phyloP scores from a whole-genome alignment of 495 filamentous ascomycete species.

The Daldinia grandis region DNA sequence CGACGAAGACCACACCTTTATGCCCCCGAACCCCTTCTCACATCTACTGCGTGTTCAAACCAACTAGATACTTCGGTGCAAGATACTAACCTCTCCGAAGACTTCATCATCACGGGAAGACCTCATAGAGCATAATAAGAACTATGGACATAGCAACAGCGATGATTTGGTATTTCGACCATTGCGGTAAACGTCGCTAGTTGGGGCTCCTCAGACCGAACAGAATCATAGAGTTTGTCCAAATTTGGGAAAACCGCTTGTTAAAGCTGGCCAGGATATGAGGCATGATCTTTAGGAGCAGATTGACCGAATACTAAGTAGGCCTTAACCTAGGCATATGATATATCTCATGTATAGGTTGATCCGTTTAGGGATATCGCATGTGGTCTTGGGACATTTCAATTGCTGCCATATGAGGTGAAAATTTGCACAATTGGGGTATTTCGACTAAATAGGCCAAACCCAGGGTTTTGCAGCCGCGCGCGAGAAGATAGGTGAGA shows the following conservation, averaged over 20 bases:
- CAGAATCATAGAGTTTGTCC: not conserved
- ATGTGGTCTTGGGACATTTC: not conserved
- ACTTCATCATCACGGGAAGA: not conserved
- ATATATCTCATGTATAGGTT: not conserved
- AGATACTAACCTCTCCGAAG: not conserved
- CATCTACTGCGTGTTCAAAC: not conserved
- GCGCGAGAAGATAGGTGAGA: not conserved
- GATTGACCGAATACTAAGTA: not conserved
- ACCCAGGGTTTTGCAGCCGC: not conserved
- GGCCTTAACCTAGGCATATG: not conserved
- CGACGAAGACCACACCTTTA: too few species aligned
- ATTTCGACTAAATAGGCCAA: slow-evolving; percentile 3
- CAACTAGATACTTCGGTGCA: not conserved
- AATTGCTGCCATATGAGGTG: not conserved
- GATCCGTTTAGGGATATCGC: not conserved
- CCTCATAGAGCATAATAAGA: not conserved
- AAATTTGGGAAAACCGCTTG: not conserved
- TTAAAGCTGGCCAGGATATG: not conserved
- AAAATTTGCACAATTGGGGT: not conserved
- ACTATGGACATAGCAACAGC: not conserved
- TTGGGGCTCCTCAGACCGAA: not conserved
- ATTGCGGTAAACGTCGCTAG: not conserved
- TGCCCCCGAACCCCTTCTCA: not conserved
- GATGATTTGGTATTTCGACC: not conserved
- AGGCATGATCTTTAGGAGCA: not conserved